These are phyloP conservation scores for Oryza meyeriana DNA, from an alignment of 176 grass and related monocot genomes.

Conservation along the genomic window DNA sequence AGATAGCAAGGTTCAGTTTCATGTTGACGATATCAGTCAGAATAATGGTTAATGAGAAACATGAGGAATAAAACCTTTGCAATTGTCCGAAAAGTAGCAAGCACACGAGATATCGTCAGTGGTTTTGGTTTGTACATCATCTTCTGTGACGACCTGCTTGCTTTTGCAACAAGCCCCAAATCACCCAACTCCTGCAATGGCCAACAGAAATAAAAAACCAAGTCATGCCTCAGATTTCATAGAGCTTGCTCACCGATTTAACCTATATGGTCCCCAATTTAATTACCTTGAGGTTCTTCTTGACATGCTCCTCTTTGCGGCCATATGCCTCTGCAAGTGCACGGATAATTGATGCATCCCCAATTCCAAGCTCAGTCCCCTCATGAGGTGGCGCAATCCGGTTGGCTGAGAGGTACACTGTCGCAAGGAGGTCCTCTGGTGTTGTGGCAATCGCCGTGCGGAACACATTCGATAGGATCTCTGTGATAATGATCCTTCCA, in stretches of 20 bases:
- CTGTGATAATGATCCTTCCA: slow-evolving; percentile 75
- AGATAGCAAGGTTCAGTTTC: not conserved
- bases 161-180: slow-evolving; percentile 94
- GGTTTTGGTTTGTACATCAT: slow-evolving; percentile 89
- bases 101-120: slow-evolving; percentile 75
- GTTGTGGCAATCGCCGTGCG: slow-evolving; percentile 78
- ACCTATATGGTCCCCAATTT: slow-evolving; percentile 15
- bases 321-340: slow-evolving; percentile 94
- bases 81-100: slow-evolving; percentile 76
- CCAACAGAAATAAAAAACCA: slow-evolving; percentile 14
- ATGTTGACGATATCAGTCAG: not conserved
- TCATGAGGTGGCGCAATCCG: slow-evolving; percentile 87
- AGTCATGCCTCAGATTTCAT: not conserved
- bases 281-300: slow-evolving; percentile 82
- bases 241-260: not conserved
- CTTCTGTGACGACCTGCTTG: slow-evolving; percentile 85
- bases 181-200: slow-evolving; percentile 81
- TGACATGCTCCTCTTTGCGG: slow-evolving; percentile 93
- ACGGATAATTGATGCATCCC: slow-evolving; percentile 79
- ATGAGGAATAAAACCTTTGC: slow-evolving; percentile 57
- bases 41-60: slow-evolving; percentile 5
- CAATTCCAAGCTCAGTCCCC: slow-evolving; percentile 92
- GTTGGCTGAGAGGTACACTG: slow-evolving; percentile 90
- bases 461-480: slow-evolving; percentile 91
- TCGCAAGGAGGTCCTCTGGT: slow-evolving; percentile 73